A percentile compares a stretch with the other conserved stretches of the same genome.
Conservation (phyloP, 176 grass and related monocot species). For the Oryza rufipogon region DNA sequence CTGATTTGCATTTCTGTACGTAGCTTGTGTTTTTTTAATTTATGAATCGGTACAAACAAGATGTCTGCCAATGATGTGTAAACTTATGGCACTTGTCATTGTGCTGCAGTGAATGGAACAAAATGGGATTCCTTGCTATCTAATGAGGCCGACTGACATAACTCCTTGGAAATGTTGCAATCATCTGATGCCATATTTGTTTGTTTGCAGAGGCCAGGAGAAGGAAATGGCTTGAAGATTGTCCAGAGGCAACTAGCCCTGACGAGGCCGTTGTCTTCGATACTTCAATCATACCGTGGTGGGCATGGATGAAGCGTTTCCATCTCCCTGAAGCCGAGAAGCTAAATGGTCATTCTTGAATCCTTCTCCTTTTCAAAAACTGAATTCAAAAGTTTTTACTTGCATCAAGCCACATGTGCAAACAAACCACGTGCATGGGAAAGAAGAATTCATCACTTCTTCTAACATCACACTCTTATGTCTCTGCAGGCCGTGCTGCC, state of each 20-base stretch:
- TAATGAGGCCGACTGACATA: background rate
- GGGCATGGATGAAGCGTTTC: conserved; percentile 89
- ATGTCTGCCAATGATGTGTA: background rate
- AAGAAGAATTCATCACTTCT: background rate
- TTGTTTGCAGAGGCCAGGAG: conserved; percentile 83
- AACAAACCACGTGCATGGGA: background rate
- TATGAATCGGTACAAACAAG: background rate
- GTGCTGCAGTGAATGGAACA: background rate
- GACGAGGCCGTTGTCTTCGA: conserved; percentile 66
- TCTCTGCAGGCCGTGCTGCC: conserved; percentile 75
- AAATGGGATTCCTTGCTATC: background rate
- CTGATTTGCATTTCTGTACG: background rate
- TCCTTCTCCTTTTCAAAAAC: background rate
- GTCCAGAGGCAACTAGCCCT: conserved; percentile 67
- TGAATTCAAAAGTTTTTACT: background rate
- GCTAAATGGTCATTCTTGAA: conserved; percentile 69
- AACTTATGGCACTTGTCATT: conserved; percentile 33
- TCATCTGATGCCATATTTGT: conserved; percentile 38
- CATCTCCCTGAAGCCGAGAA: conserved; percentile 95
- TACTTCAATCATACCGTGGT: conserved; percentile 88
- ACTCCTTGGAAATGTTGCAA: conserved; percentile 21
- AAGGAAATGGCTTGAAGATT: conserved; percentile 93
- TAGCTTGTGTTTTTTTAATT: background rate
- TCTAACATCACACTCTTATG: background rate
- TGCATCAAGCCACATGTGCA: background rate